Evolutionary conservation across 768 basidiomycete genomes (phyloP).

Genomic region (Suillus brevipes): DNA sequence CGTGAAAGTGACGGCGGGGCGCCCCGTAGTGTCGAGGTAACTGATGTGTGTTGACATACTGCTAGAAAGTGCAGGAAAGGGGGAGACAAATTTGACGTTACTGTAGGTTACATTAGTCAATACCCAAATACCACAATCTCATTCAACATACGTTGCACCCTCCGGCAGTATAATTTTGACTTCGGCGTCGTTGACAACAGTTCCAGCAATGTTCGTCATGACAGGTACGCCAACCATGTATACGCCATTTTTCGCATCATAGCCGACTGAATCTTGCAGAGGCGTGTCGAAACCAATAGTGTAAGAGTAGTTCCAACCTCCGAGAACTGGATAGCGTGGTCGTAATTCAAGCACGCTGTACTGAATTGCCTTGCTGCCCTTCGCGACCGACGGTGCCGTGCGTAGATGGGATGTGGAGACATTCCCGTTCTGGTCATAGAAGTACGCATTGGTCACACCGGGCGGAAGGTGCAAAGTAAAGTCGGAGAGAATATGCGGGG

Average conservation of each 20-base stretch:
- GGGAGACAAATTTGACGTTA: constrained; percentile 71
- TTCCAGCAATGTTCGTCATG: constrained; percentile 76
- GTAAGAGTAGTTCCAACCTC: constrained; percentile 97
- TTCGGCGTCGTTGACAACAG: constrained; percentile 79
- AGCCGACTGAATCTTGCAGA: constrained; percentile 68
- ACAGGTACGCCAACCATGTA: constrained; percentile 84
- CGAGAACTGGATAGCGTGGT: constrained; percentile 90
- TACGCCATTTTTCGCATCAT: constrained; percentile 58
- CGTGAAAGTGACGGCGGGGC: constrained; percentile 72
- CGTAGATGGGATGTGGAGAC: constrained; percentile 93
- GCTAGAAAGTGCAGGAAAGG: constrained; percentile 73
- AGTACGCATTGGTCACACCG: constrained; percentile 81
- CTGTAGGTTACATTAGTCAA: constrained; percentile 41
- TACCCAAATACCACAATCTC: not conserved
- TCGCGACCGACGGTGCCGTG: constrained; percentile 60
- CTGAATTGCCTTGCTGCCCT: constrained; percentile 50
- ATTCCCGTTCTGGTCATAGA: constrained; percentile 91
- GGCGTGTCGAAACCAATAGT: constrained; percentile 94
- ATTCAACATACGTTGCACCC: constrained; percentile 80
- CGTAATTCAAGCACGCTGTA: constrained; percentile 76
- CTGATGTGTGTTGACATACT: constrained; percentile 69
- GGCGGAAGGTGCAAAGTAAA: constrained; percentile 82
- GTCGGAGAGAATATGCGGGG: constrained; percentile 69
- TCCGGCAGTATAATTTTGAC: constrained; percentile 86
- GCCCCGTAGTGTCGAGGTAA: constrained; percentile 90